Evolutionary conservation across 1,284 basidiomycete species (phyloP).

Genomic region (Paramarasmius palmivorus): DNA sequence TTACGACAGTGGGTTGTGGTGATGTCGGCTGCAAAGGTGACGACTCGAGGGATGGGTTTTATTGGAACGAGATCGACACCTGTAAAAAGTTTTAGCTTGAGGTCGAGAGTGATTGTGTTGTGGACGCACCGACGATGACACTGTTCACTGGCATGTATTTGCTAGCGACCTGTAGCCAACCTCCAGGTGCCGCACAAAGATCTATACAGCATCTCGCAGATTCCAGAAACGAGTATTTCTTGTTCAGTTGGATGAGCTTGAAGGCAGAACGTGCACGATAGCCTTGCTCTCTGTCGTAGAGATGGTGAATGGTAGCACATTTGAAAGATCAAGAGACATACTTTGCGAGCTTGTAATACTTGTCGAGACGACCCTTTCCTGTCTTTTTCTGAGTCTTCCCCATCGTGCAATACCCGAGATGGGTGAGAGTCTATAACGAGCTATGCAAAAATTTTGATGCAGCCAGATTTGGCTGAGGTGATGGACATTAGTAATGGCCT

Average conservation of each 20-base stretch:
- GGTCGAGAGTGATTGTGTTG: conserved; percentile 11
- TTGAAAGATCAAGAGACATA: conserved; percentile 34
- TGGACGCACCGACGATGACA: conserved; percentile 83
- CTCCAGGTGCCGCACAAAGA: conserved; percentile 97
- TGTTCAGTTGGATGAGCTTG: conserved; percentile 99
- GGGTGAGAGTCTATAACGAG: too few relatives aligned
- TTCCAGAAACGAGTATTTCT: conserved; percentile 94
- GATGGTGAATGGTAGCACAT: conserved; percentile 1
- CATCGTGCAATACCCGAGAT: conserved; percentile 45
- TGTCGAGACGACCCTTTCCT: conserved; percentile 94
- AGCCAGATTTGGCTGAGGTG: too few relatives aligned
- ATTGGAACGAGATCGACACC: conserved; percentile 97
- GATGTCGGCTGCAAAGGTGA: conserved; percentile 94
- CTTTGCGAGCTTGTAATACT: conserved; percentile 95
- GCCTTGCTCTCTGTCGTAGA: conserved; percentile 82
- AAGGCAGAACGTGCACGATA: conserved; percentile 99
- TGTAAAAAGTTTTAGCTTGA: conserved; percentile 27
- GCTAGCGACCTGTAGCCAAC: conserved; percentile 98
- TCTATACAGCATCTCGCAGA: conserved; percentile 94
- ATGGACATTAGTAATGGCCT: too few relatives aligned
- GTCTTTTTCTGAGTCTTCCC: conserved; percentile 85
- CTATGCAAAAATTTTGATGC: too few relatives aligned
- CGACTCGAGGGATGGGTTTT: conserved; percentile 91
- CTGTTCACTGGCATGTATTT: conserved; percentile 98
- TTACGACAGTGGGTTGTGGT: conserved; percentile 92